These are phyloP conservation scores for Psilocybe cubensis DNA, from an alignment of 768 basidiomycete genomes.

Conservation along the genomic window DNA sequence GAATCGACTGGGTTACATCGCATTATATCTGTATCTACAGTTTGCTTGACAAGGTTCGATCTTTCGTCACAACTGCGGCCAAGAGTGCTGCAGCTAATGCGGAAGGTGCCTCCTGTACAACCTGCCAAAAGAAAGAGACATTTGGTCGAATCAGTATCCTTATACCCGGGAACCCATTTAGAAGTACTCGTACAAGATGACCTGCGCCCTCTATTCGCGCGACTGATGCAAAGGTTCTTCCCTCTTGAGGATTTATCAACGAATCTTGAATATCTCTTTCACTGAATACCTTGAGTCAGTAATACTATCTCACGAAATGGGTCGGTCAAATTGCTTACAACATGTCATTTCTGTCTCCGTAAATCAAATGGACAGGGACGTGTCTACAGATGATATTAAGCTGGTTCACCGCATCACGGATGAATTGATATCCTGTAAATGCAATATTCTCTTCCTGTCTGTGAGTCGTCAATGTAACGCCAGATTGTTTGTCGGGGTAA, in stretches of 20 bases:
- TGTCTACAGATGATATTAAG: conserved; percentile 30
- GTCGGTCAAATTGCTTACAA: conserved; percentile 24
- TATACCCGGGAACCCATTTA: neutral
- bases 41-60: conserved; percentile 12
- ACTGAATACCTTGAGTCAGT: conserved; percentile 7
- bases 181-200: conserved; percentile 30
- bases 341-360: conserved; percentile 32
- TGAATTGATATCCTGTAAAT: conserved; percentile 25
- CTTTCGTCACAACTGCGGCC: neutral
- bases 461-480: conserved; percentile 31
- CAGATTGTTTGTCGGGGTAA: conserved; percentile 27
- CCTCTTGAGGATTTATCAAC: conserved; percentile 26
- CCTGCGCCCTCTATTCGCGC: conserved; percentile 30
- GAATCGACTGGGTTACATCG: too few relatives aligned
- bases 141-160: neutral
- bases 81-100: conserved; percentile 28
- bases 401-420: conserved; percentile 27
- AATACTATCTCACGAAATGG: too few relatives aligned
- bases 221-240: conserved; percentile 29
- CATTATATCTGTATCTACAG: neutral
- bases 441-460: conserved; percentile 28
- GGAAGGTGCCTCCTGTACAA: conserved; percentile 31
- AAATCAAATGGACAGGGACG: conserved; percentile 33
- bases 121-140: conserved; percentile 12
- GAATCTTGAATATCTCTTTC: conserved; percentile 29